Evolutionary conservation across 768 basidiomycete species (phyloP), one percentile per base, ranked within the genome.

Genomic region (Auricularia sp.): DNA sequence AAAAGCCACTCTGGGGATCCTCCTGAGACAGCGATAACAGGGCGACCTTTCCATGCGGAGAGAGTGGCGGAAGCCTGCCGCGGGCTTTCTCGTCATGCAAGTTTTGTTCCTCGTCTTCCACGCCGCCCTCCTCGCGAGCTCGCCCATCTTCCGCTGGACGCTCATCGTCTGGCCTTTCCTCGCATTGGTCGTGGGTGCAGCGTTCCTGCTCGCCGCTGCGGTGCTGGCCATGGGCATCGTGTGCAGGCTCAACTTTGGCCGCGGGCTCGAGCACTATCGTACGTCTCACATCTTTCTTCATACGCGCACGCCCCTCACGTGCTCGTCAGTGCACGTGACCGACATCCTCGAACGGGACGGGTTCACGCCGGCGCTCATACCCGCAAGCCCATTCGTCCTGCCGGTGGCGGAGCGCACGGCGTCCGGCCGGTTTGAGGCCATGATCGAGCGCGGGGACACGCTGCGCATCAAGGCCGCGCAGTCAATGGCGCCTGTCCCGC

Each of bases 181-280:
- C 7, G 47, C 47, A 16, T 6, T 51, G 14, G 18, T 14, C 47
- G 8, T 51, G 5, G 47, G 47, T 6, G 47, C 47, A 18, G 11
- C 47, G 10, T 51, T 51, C 47, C 47, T 51, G 5, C 47, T 51
- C 47, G 47, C 47, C 18, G 69, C 82, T 6, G 66, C 72, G 7
- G 79, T 81, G 3, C 73, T 76, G 18, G 64, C 74, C 36, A 66
- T 84, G 11, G 82, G 78, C 3, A 58, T 83, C 56, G 59, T 80
- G n/a, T 84, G 83, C 70, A 75, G 81, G 61, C 64, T 79, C 34
- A 79, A 84, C 67, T 86, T 84, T 68, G 83, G 81, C 12, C 81
- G 78, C 68, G 84, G 83, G 1, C 75, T 84, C 8, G 77, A 77
- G 3, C 80, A 84, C 35, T 84, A 79, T 66, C 72, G 84, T 84